These are phyloP conservation scores for Pezicula neosporulosa DNA, from an alignment of 2,329 filamentous ascomycete genomes.

Conservation along the genomic window DNA sequence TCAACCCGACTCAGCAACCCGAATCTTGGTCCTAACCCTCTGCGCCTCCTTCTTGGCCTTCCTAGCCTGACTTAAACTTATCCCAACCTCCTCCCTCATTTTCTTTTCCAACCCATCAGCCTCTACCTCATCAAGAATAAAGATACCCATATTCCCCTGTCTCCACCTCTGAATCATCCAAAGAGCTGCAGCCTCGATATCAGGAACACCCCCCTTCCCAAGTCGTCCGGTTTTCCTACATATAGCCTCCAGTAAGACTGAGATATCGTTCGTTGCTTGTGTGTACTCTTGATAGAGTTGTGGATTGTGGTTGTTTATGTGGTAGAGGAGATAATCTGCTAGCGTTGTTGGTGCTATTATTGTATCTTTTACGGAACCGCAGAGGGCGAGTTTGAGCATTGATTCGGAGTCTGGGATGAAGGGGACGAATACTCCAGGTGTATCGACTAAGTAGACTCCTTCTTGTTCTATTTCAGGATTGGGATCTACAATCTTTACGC, in stretches of 20 bases:
- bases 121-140: slow-evolving; percentile 74
- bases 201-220: slow-evolving; percentile 66
- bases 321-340: slow-evolving; percentile 87
- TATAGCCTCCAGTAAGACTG: slow-evolving; percentile 65
- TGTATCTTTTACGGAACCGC: slow-evolving; percentile 86
- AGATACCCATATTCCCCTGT: slow-evolving; percentile 69
- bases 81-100: slow-evolving; percentile 40
- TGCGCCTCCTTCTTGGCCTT: slow-evolving; percentile 61
- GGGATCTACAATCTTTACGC: slow-evolving; percentile 72
- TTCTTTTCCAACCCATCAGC: slow-evolving; percentile 54
- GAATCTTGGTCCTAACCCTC: slow-evolving; percentile 34
- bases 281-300: slow-evolving; percentile 44
- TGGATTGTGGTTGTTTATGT: slow-evolving; percentile 57
- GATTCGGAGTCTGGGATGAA: slow-evolving; percentile 80
- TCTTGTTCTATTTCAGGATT: slow-evolving; percentile 38
- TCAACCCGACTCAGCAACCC: background rate
- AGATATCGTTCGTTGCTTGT: slow-evolving; percentile 80
- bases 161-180: slow-evolving; percentile 84
- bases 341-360: slow-evolving; percentile 75
- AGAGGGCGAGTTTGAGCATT: slow-evolving; percentile 94
- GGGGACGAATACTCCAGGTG: slow-evolving; percentile 91
- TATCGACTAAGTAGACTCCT: slow-evolving; percentile 79
- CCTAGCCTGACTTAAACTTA: slow-evolving; percentile 66
- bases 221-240: slow-evolving; percentile 74
- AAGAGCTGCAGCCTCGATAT: slow-evolving; percentile 69